These are phyloP conservation scores for Scheffersomyces lignicola DNA, from an alignment of 1,139 yeast genomes.

Conservation along the genomic window DNA sequence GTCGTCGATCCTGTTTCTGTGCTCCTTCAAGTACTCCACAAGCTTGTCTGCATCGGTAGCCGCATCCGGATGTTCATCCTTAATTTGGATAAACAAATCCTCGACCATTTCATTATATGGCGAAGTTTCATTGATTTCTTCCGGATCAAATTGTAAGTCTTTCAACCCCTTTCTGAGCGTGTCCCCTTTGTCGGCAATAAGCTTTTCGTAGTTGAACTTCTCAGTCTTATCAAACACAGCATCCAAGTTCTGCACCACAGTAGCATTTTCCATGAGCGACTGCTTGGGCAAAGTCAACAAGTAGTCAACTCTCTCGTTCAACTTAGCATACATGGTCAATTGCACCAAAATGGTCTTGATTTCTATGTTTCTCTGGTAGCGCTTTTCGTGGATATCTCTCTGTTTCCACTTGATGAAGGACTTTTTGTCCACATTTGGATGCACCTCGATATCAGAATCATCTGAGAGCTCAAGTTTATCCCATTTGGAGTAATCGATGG, in stretches of 20 bases:
- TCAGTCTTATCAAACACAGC: slow-evolving; percentile 58
- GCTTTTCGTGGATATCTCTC: slow-evolving; percentile 92
- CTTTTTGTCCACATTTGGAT: slow-evolving; percentile 93
- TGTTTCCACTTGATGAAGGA: slow-evolving; percentile 97
- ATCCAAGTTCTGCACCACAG: slow-evolving; percentile 45
- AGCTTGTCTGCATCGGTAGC: slow-evolving; percentile 40
- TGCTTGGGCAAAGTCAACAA: slow-evolving; percentile 47
- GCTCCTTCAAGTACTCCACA: slow-evolving; percentile 51
- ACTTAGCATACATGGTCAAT: slow-evolving; percentile 68
- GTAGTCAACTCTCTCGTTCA: slow-evolving; percentile 71
- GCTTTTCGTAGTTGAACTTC: slow-evolving; percentile 44
- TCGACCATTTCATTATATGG: slow-evolving; percentile 92
- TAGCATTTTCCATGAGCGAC: slow-evolving; percentile 31
- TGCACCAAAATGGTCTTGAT: slow-evolving; percentile 76
- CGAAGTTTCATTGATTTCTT: slow-evolving; percentile 69
- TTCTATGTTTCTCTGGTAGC: slow-evolving; percentile 75
- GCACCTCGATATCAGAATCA: slow-evolving; percentile 95
- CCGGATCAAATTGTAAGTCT: slow-evolving; percentile 40
- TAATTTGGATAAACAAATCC: slow-evolving; percentile 74
- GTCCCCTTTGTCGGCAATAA: slow-evolving; percentile 37
- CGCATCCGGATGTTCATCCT: slow-evolving; percentile 57
- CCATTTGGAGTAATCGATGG: slow-evolving; percentile 96
- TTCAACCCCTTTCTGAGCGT: slow-evolving; percentile 43
- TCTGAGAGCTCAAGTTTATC: slow-evolving; percentile 94
- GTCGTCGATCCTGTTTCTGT: slow-evolving; percentile 66